Evolutionary conservation across 768 basidiomycete species (phyloP), one percentile per base, ranked within the genome.

Genomic region (Pilatotrama ljubarskyi): DNA sequence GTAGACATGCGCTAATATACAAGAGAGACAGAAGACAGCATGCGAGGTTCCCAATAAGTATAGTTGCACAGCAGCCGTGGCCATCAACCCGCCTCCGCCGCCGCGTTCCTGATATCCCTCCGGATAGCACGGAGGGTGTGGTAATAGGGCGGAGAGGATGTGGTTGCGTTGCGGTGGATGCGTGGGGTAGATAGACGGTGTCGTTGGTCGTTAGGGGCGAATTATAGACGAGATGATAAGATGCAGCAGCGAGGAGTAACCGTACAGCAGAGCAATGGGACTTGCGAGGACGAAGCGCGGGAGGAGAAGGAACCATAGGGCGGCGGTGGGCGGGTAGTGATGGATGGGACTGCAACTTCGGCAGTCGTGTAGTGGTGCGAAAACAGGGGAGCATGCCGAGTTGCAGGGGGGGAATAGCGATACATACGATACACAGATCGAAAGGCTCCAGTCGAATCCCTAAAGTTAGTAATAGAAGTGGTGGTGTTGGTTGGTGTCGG

Each of bases 161-260:
- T 15, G n/a, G 22, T 46, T 20, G 24, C 9, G 44, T 13, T 25
- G 44, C 29, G 10, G 29, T 32, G 29, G n/a, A n/a, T 32, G 44
- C 6, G 44, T 7, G 4, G 15, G 20, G 20, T 46, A 5, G 44
- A 10, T 46, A 9, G 44, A 8, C 9, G 44, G 18, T 20, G 44
- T 20, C 22, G 24, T 46, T 13, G 44, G 13, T 46, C 11, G 18
- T 22, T 20, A 25, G 5, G 44, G 8, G 48, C 10, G 32, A 32
- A 49, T 48, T 57, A 52, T 25, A 44, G 20, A 13, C 24, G 42
- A 26, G 37, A 38, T 32, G 43, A 35, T 46, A 52, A 59, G 44
- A 59, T 59, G 58, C 57, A 58, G 57, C 58, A 40, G 18, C 24
- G 49, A 52, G n/a, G n/a, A n/a, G n/a, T 59, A 59, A 59, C 50